Evolutionary conservation across 805 yeast species (phyloP).

Genomic region (Metschnikowia hibisci): DNA sequence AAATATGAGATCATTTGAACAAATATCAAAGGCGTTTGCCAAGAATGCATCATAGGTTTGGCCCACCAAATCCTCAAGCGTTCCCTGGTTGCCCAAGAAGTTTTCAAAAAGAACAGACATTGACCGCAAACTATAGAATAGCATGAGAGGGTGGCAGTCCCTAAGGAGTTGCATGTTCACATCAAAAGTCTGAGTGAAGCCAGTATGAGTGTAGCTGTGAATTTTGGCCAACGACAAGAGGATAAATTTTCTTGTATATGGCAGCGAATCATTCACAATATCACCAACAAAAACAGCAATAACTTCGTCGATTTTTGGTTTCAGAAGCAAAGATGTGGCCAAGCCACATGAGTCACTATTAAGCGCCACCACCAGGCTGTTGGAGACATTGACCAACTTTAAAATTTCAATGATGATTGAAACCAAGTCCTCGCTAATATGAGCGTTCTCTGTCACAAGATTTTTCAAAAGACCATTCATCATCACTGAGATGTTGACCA

Average conservation of each 20-base stretch:
- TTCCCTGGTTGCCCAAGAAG: slow-evolving; percentile 43
- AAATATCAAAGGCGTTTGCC: slow-evolving; percentile 35
- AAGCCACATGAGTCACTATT: slow-evolving; percentile 61
- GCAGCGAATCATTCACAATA: slow-evolving; percentile 62
- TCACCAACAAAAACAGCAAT: slow-evolving; percentile 44
- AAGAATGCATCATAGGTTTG: slow-evolving; percentile 30
- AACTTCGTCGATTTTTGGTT: slow-evolving; percentile 23
- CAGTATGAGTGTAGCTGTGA: slow-evolving; percentile 25
- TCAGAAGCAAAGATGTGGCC: slow-evolving; percentile 25
- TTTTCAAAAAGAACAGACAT: slow-evolving; percentile 53
- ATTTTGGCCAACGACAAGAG: slow-evolving; percentile 30
- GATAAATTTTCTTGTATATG: slow-evolving; percentile 50
- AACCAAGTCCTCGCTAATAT: slow-evolving; percentile 34
- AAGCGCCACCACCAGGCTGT: slow-evolving; percentile 39
- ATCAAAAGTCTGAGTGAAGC: slow-evolving; percentile 44
- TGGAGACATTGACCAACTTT: slow-evolving; percentile 37
- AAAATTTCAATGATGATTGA: slow-evolving; percentile 49
- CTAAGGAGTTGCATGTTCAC: slow-evolving; percentile 55
- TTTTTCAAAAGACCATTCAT: slow-evolving; percentile 47
- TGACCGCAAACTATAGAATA: slow-evolving; percentile 65
- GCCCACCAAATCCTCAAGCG: slow-evolving; percentile 40
- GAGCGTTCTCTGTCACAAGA: slow-evolving; percentile 17
- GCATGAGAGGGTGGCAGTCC: slow-evolving; percentile 87
- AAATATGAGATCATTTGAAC: slow-evolving; percentile 31
- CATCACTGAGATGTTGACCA: slow-evolving; percentile 61